Evolutionary conservation across 2,329 filamentous ascomycete species (phyloP).

Genomic region (Trichoderma polysporum): DNA sequence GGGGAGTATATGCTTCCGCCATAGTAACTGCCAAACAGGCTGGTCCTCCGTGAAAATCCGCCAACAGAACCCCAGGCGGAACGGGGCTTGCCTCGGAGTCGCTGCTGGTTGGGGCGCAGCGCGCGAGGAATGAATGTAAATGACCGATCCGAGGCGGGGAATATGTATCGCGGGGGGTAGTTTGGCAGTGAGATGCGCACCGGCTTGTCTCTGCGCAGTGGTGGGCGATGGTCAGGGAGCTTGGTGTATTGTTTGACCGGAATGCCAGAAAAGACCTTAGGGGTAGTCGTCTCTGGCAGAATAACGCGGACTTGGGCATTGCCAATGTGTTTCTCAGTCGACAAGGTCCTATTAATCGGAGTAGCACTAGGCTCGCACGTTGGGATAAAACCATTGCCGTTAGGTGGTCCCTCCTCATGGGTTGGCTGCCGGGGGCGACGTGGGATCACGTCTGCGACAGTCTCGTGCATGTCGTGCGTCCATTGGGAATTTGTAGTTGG

Average conservation of each 20-base stretch:
- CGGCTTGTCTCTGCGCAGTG: constrained; percentile 91
- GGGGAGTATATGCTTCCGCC: constrained; percentile 83
- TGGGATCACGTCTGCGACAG: constrained; percentile 49
- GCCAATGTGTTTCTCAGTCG: constrained; percentile 78
- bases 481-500: constrained; percentile 72
- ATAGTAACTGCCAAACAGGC: constrained; percentile 69
- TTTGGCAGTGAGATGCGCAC: constrained; percentile 89
- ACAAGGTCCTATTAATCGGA: constrained; percentile 74
- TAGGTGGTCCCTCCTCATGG: constrained; percentile 51
- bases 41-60: constrained; percentile 75
- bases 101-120: constrained; percentile 89
- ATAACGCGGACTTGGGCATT: constrained; percentile 83
- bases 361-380: constrained; percentile 59
- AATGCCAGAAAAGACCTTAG: constrained; percentile 71
- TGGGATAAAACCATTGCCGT: constrained; percentile 55
- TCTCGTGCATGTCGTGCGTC: constrained; percentile 94
- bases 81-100: constrained; percentile 65
- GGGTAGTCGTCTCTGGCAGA: constrained; percentile 71
- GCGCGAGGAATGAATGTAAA: constrained; percentile 98
- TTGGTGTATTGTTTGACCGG: constrained; percentile 89
- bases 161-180: constrained; percentile 80
- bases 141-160: constrained; percentile 83
- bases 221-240: constrained; percentile 89
- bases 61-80: constrained; percentile 68
- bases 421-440: constrained; percentile 45